A percentile compares a stretch with the other conserved stretches of the same genome.
Evolutionary conservation across 2,329 filamentous ascomycete species (phyloP).

Genomic region (Fusarium heterosporum): DNA sequence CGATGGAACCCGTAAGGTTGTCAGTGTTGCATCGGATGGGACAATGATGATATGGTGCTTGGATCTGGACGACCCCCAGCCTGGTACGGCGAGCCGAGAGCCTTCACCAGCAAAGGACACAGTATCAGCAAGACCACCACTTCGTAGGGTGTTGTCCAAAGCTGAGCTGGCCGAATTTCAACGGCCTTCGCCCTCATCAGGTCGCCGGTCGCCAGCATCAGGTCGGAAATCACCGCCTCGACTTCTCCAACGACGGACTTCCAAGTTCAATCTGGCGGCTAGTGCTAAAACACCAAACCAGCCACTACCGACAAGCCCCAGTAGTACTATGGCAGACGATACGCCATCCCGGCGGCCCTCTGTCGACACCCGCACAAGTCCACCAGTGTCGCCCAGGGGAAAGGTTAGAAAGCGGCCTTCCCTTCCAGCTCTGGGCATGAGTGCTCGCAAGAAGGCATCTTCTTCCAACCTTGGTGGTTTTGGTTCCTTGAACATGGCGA

Average conservation of each 20-base stretch:
- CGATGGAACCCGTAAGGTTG: slow-evolving; percentile 67
- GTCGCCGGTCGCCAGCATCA: slow-evolving; percentile 61
- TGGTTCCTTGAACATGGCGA: slow-evolving; percentile 70
- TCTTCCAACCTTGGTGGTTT: slow-evolving; percentile 61
- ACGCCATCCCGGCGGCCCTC: slow-evolving; percentile 63
- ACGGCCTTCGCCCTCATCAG: slow-evolving; percentile 59
- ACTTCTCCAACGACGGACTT: slow-evolving; percentile 65
- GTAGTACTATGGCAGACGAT: slow-evolving; percentile 55
- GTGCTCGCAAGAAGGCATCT: slow-evolving; percentile 63
- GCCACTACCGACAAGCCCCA: slow-evolving; percentile 56
- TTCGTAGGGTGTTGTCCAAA: slow-evolving; percentile 87
- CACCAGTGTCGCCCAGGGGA: slow-evolving; percentile 62
- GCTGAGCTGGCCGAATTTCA: slow-evolving; percentile 87
- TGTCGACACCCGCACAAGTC: slow-evolving; percentile 59
- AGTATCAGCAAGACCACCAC: slow-evolving; percentile 73
- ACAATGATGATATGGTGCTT: slow-evolving; percentile 84
- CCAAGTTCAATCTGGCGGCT: slow-evolving; percentile 60
- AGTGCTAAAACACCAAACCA: slow-evolving; percentile 54
- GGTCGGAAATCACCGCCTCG: slow-evolving; percentile 68
- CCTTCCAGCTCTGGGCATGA: slow-evolving; percentile 61
- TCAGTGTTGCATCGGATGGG: slow-evolving; percentile 83
- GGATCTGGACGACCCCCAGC: slow-evolving; percentile 61
- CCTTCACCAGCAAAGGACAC: slow-evolving; percentile 65
- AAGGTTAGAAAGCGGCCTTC: slow-evolving; percentile 65
- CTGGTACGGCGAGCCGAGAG: slow-evolving; percentile 60